These are phyloP conservation scores for Umbelopsis sp. DNA, from an alignment of 371 early-diverging fungal genomes.

Conservation along the genomic window DNA sequence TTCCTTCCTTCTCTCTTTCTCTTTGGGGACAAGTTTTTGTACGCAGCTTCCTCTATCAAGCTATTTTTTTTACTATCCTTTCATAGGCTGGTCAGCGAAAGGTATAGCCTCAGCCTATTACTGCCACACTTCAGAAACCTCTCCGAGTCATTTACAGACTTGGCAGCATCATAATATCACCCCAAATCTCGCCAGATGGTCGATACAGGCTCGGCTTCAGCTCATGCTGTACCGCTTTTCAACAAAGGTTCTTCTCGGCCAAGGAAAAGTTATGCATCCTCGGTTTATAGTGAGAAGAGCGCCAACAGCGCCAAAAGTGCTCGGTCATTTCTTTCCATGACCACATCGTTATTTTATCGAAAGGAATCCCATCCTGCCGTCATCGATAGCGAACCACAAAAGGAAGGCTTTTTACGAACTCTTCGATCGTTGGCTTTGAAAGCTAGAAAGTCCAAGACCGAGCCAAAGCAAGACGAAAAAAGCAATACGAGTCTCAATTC, in stretches of 20 bases:
- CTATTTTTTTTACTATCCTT: too few species aligned
- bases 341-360: slow-evolving; percentile 17
- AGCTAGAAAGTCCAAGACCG: slow-evolving; percentile 6
- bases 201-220: background rate
- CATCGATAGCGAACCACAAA: background rate
- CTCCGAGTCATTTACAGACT: background rate
- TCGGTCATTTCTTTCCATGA: slow-evolving; percentile 43
- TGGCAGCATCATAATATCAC: background rate
- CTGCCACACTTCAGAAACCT: too few species aligned
- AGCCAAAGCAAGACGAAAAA: slow-evolving; percentile 3
- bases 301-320: slow-evolving; percentile 46
- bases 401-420: slow-evolving; percentile 12
- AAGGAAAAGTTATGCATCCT: slow-evolving; percentile 41
- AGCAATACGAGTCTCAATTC: background rate
- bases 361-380: slow-evolving; percentile 9
- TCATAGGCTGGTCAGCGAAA: too few species aligned
- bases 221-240: slow-evolving; percentile 15
- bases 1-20: slow-evolving; percentile 15
- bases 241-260: slow-evolving; percentile 10
- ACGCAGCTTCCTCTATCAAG: slow-evolving; percentile 17
- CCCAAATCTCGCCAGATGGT: slow-evolving; percentile 3
- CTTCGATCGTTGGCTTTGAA: slow-evolving; percentile 7
- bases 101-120: too few species aligned
- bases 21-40: background rate
- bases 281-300: slow-evolving; percentile 50